Percentiles rank a stretch among this genome's conserved stretches.
Evolutionary conservation across 441 rosid genomes (phyloP).

Genomic region (Adansonia grandidieri): DNA sequence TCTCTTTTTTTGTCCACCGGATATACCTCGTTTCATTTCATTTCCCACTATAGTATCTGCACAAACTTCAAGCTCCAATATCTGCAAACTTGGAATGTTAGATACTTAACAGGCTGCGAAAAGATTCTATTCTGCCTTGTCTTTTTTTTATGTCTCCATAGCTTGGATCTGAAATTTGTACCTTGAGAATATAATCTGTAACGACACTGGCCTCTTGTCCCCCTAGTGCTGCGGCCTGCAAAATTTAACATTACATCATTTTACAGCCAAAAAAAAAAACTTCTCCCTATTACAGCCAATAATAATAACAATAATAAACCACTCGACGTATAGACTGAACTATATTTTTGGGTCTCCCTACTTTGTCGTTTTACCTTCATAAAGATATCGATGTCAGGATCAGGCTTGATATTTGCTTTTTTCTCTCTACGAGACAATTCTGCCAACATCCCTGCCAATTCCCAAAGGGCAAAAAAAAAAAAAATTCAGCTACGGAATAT

Average conservation of each 20-base stretch:
- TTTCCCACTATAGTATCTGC: constrained; percentile 67
- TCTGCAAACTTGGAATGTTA: constrained; percentile 34
- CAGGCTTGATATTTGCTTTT: constrained; percentile 62
- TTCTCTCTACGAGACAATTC: constrained; percentile 68
- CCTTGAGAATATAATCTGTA: constrained; percentile 57
- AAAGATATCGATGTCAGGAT: constrained; percentile 64
- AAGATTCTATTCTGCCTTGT: neutral
- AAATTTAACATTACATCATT: neutral
- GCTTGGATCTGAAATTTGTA: neutral
- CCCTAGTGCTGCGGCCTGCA: constrained; percentile 59
- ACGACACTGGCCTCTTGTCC: constrained; percentile 58
- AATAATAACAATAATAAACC: too few relatives aligned
- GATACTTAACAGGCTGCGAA: neutral
- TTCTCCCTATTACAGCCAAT: too few relatives aligned
- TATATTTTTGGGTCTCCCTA: neutral
- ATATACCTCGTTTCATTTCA: constrained; percentile 65
- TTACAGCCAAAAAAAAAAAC: neutral
- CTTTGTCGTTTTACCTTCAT: constrained; percentile 50
- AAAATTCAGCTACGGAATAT: neutral
- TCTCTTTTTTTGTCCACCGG: constrained; percentile 66
- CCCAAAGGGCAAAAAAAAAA: neutral
- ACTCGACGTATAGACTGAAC: too few relatives aligned
- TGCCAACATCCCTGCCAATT: constrained; percentile 50
- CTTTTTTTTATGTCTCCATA: neutral
- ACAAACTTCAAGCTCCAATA: constrained; percentile 63